These are phyloP conservation scores for Baorangia bicolor DNA, from an alignment of 768 basidiomycete genomes.

Conservation along the genomic window DNA sequence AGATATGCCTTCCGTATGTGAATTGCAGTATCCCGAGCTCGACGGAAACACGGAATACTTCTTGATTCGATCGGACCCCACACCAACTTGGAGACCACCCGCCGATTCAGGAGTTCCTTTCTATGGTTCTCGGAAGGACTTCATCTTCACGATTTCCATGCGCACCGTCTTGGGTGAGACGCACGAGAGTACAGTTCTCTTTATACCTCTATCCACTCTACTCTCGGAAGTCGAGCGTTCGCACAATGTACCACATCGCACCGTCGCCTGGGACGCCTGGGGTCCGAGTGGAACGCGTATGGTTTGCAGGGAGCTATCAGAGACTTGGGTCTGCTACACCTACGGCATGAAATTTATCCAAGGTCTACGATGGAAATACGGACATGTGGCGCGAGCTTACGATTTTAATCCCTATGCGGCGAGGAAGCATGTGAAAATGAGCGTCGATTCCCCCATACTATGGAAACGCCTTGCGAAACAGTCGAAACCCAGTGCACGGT, in stretches of 20 bases:
- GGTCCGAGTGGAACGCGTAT: slow-evolving; percentile 33
- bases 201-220: slow-evolving; percentile 33
- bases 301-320: slow-evolving; percentile 26
- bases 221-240: slow-evolving; percentile 24
- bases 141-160: slow-evolving; percentile 34
- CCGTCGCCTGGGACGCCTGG: slow-evolving; percentile 32
- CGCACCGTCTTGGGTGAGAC: slow-evolving; percentile 7
- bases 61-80: slow-evolving; percentile 35
- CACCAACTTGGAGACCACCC: slow-evolving; percentile 26
- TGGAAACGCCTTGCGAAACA: slow-evolving; percentile 21
- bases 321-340: slow-evolving; percentile 37
- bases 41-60: slow-evolving; percentile 17
- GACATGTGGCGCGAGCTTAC: slow-evolving; percentile 24
- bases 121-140: slow-evolving; percentile 24
- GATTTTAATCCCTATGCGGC: slow-evolving; percentile 35
- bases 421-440: slow-evolving; percentile 13
- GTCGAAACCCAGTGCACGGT: slow-evolving; percentile 7
- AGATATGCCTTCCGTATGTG: slow-evolving; percentile 24
- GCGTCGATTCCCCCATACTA: not conserved
- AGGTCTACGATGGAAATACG: slow-evolving; percentile 21
- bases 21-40: slow-evolving; percentile 27
- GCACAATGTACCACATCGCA: not conserved
- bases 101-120: slow-evolving; percentile 17
- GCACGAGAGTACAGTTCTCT: slow-evolving; percentile 23
- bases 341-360: slow-evolving; percentile 36